These are phyloP conservation scores for Vitis hybrid DNA, from an alignment of 177 flowering plant genomes.

Conservation along the genomic window DNA sequence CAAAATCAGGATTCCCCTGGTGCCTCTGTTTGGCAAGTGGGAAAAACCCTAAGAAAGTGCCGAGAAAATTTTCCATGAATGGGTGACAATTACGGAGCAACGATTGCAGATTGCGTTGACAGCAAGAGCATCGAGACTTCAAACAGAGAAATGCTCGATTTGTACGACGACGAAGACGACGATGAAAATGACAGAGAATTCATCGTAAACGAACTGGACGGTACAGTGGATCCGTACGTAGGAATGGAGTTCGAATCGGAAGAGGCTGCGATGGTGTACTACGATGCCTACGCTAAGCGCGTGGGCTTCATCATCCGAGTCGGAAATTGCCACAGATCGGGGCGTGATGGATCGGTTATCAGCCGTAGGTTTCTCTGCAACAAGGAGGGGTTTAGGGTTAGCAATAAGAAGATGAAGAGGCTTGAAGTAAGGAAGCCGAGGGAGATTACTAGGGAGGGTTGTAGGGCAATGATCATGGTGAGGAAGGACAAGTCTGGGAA, in stretches of 20 bases:
- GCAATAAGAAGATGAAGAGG: background rate
- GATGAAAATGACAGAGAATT: background rate
- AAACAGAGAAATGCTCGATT: background rate
- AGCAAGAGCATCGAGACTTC: too few relatives aligned
- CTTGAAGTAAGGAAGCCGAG: conserved; percentile 19
- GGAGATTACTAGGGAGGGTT: conserved; percentile 29
- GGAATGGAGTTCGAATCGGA: conserved; percentile 33
- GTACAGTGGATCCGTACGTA: conserved; percentile 18
- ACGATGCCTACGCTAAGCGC: conserved; percentile 21
- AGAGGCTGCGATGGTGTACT: conserved; percentile 23
- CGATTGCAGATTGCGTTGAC: too few relatives aligned
- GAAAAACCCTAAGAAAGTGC: too few relatives aligned
- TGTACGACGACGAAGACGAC: background rate
- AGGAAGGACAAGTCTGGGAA: conserved; percentile 27
- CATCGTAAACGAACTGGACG: conserved; percentile 7
- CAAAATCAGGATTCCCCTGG: too few relatives aligned
- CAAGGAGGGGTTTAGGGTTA: conserved; percentile 19
- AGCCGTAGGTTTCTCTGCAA: conserved; percentile 20
- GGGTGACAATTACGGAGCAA: too few relatives aligned
- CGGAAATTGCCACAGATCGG: conserved; percentile 14
- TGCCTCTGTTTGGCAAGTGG: too few relatives aligned
- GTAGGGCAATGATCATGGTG: conserved; percentile 35
- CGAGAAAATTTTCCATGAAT: too few relatives aligned
- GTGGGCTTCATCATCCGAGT: conserved; percentile 22
- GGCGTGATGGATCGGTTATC: conserved; percentile 15